Evolutionary conservation across 306 rosid genomes (phyloP).

Genomic region (Begonia peltatifolia): DNA sequence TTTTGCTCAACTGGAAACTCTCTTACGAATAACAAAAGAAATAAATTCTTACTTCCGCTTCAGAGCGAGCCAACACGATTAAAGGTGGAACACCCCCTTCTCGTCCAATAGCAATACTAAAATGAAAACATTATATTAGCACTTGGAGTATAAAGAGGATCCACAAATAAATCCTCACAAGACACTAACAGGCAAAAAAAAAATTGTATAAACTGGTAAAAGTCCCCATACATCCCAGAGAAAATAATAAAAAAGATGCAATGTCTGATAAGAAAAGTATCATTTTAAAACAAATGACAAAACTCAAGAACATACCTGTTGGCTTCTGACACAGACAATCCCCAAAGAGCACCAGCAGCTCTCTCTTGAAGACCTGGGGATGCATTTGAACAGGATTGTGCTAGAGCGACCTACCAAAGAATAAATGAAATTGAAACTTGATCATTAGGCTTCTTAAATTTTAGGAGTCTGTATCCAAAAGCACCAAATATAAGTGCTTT

Average conservation of each 20-base stretch:
- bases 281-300: no score
- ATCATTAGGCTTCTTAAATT: neutral
- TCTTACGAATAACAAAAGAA: neutral
- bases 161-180: no score
- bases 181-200: no score
- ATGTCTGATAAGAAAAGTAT: no score
- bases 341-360: constrained; percentile 99
- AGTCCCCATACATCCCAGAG: no score
- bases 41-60: constrained; percentile 56
- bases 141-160: no score
- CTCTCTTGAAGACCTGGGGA: constrained; percentile 99
- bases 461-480: neutral
- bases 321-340: constrained; percentile 96
- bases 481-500: neutral
- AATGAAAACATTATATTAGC: neutral
- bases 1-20: no score
- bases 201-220: no score
- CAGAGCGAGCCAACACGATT: constrained; percentile 91
- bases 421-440: neutral
- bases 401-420: constrained; percentile 69
- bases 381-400: constrained; percentile 93
- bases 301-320: constrained; percentile 53
- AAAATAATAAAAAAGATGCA: no score
- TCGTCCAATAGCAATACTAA: constrained; percentile 92
- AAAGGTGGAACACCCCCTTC: constrained; percentile 99